phyloP scores from a whole-genome alignment of 805 yeast species.

The Spathaspora boniae region DNA sequence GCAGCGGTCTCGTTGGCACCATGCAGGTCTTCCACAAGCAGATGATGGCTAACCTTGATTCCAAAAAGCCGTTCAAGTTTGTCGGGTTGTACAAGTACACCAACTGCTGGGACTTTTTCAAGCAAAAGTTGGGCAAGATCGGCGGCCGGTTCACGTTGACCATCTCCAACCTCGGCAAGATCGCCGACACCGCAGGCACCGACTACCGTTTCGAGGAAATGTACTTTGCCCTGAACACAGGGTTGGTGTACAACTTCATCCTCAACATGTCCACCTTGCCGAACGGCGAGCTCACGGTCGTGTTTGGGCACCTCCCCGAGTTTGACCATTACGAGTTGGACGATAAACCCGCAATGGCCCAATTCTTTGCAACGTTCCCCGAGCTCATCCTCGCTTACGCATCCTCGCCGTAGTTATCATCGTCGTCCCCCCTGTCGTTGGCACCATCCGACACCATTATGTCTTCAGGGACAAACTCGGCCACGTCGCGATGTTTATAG shows the following conservation, averaged over 20 bases:
- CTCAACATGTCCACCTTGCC: slow-evolving; percentile 14
- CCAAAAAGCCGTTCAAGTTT: slow-evolving; percentile 10
- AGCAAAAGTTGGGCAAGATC: slow-evolving; percentile 11
- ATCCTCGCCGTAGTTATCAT: slow-evolving; percentile 1
- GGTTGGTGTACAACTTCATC: slow-evolving; percentile 12
- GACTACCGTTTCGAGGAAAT: slow-evolving; percentile 13
- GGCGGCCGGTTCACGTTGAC: slow-evolving; percentile 14
- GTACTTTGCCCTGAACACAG: slow-evolving; percentile 17
- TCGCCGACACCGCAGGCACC: slow-evolving; percentile 7
- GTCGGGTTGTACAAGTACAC: slow-evolving; percentile 12
- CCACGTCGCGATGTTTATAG: slow-evolving; percentile 3
- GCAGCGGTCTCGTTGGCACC: slow-evolving; percentile 3
- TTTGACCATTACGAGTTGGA: slow-evolving; percentile 7
- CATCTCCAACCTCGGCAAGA: slow-evolving; percentile 20
- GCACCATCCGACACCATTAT: slow-evolving; percentile 3
- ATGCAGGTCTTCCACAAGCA: slow-evolving; percentile 9
- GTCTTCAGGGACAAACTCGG: slow-evolving; percentile 4
- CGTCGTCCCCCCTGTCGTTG: neutral
- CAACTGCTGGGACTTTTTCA: slow-evolving; percentile 12
- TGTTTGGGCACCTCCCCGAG: slow-evolving; percentile 13
- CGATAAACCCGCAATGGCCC: slow-evolving; percentile 6
- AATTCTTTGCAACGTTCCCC: slow-evolving; percentile 2
- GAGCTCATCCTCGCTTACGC: neutral
- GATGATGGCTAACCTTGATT: slow-evolving; percentile 9
- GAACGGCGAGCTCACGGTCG: slow-evolving; percentile 15